Conservation (phyloP, 345 rosid genomes). For the Sisymbrium irio region DNA sequence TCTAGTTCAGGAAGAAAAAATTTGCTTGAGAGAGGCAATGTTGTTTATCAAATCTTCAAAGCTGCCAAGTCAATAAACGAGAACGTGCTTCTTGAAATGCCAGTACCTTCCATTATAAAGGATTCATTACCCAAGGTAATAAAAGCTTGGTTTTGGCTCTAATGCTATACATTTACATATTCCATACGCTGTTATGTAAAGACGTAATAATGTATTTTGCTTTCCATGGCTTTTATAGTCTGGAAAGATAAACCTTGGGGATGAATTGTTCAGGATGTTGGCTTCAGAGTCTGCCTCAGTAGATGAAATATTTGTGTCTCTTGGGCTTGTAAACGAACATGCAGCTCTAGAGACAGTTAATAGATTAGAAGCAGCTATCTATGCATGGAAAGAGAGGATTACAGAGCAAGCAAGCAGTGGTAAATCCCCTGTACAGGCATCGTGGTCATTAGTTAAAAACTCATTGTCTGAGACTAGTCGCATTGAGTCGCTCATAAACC, state of each 20-base stretch:
- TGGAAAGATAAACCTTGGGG: conserved; percentile 68
- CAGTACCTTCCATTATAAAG: conserved; percentile 59
- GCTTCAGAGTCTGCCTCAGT: conserved; percentile 40
- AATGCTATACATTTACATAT: not conserved
- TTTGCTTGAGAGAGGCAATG: conserved; percentile 48
- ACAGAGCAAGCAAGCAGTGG: conserved; percentile 36
- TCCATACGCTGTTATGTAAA: not conserved
- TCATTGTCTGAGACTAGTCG: conserved; percentile 53
- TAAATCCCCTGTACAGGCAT: conserved; percentile 42
- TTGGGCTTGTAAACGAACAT: conserved; percentile 58
- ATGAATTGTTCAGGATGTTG: conserved; percentile 61
- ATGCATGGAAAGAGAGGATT: conserved; percentile 63
- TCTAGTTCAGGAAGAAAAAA: conserved; percentile 65
- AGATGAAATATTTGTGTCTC: conserved; percentile 48
- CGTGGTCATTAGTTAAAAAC: conserved; percentile 81
- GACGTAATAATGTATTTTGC: not conserved
- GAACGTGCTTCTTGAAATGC: conserved; percentile 77
- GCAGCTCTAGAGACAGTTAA: conserved; percentile 57
- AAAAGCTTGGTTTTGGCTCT: not conserved
- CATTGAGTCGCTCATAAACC: conserved; percentile 52
- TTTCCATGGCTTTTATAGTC: conserved; percentile 43
- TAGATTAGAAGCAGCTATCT: conserved; percentile 61
- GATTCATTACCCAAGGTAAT: conserved; percentile 71
- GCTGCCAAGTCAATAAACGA: conserved; percentile 90
- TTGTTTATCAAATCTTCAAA: conserved; percentile 84